Evolutionary conservation across 305 asterid species (phyloP).

Genomic region (Fraxinus baroniana): DNA sequence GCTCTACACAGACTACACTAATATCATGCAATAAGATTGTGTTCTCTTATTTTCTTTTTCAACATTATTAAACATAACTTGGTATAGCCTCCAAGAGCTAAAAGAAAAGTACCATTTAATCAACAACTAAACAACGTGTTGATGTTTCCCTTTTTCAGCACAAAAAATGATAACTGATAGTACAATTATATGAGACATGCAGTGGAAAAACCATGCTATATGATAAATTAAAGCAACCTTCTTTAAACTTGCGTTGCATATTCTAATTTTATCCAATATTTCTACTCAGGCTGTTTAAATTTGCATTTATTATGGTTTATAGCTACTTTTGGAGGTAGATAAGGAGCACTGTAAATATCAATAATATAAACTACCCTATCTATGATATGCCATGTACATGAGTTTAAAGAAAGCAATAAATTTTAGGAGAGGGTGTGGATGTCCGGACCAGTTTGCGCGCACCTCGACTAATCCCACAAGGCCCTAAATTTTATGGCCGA

Average conservation of each 20-base stretch:
- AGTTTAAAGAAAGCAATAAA: background rate
- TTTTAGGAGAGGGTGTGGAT: background rate
- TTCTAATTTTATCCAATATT: background rate
- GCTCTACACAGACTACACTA: background rate
- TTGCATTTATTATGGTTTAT: background rate
- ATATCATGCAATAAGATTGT: background rate
- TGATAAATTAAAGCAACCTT: background rate
- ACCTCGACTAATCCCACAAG: too few relatives aligned
- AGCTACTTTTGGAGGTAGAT: background rate
- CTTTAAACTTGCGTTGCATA: background rate
- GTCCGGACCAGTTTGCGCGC: too few relatives aligned
- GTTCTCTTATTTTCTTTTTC: background rate
- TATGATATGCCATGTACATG: background rate
- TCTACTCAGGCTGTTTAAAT: background rate
- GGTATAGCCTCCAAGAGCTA: background rate
- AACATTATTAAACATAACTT: background rate
- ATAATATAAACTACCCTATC: background rate
- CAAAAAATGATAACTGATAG: background rate
- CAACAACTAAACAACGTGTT: background rate
- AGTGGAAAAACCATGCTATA: background rate
- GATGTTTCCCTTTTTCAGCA: background rate
- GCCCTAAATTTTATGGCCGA: too few relatives aligned
- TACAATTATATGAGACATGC: background rate
- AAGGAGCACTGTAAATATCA: background rate
- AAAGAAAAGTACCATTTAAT: background rate